Evolutionary conservation across 306 rosid genomes (phyloP).

Genomic region (Cicer yamashitae): DNA sequence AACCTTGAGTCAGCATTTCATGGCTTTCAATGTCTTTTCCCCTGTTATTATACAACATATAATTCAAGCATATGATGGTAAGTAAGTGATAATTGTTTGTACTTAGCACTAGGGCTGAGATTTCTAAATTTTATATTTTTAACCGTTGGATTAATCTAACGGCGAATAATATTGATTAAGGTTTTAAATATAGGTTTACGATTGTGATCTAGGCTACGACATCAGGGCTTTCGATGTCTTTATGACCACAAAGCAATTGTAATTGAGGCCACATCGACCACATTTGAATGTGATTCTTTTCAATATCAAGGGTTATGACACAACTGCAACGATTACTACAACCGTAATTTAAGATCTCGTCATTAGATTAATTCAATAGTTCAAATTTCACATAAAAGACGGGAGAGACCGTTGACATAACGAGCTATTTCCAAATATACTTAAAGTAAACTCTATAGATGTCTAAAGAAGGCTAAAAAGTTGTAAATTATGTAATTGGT

Average conservation of each 20-base stretch:
- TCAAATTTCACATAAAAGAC: no score
- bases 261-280: background rate
- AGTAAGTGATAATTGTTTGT: background rate
- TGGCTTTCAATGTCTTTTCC: conserved; percentile 76
- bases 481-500: no score
- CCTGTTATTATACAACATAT: conserved; percentile 50
- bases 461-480: no score
- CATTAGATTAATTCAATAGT: no score
- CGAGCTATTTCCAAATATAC: no score
- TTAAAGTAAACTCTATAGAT: no score
- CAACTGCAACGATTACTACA: background rate
- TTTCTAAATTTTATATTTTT: no score
- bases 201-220: background rate
- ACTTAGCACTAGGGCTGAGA: background rate
- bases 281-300: background rate
- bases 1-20: conserved; percentile 85
- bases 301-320: background rate
- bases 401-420: no score
- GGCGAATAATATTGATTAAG: background rate
- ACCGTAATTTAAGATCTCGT: background rate
- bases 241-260: background rate
- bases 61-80: background rate
- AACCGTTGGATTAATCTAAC: background rate
- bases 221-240: background rate
- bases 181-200: background rate